Evolutionary conservation across 805 yeast species (phyloP), one percentile per base, ranked within the genome.

Genomic region (Starmerella powellii): DNA sequence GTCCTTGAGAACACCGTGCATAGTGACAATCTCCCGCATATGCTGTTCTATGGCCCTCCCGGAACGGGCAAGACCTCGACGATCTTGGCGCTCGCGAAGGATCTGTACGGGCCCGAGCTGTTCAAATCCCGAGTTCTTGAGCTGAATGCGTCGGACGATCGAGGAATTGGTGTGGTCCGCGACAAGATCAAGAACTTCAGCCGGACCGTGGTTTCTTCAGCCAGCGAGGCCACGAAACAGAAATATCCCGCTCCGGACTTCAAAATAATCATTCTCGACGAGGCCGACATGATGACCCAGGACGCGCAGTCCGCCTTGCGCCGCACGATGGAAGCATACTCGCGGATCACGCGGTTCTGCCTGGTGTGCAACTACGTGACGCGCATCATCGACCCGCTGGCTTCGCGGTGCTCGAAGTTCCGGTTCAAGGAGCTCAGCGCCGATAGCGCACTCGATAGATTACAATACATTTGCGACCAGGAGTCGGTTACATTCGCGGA

Each of bases 121-220:
- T 83, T 82, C 59, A 74, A 71, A 53, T 82, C 85, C 56, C 86
- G 87, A 87, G 96, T 91, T 1, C 65, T 91, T 42, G 98, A 91
- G 59, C 70, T 91, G 60, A 91, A 91, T 63, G 98, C 98, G 3
- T 80, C 93, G 3, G 98, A 91, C 61, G 98, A 91, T 61, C 74
- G 98, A 64, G 98, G 98, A 51, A 91, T 91, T 52, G 94, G 85
- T 54, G 96, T 91, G 34, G 97, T 91, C n/a, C 73, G 99, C 50
- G 91, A 91, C 56, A 95, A 86, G 63, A 86, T 91, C 66, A 91
- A 91, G 68, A 86, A 80, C 53, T 91, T 91, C 65, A 96, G 97
- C 13, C 68, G 95, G 46, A 64, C 86, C 34, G 73, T 86, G 0
- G 84, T 87, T 1, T 79, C 95, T 0, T 80, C 80, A 46, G 93